Conservation (phyloP, 306 rosid species). For the Inga oerstediana region DNA sequence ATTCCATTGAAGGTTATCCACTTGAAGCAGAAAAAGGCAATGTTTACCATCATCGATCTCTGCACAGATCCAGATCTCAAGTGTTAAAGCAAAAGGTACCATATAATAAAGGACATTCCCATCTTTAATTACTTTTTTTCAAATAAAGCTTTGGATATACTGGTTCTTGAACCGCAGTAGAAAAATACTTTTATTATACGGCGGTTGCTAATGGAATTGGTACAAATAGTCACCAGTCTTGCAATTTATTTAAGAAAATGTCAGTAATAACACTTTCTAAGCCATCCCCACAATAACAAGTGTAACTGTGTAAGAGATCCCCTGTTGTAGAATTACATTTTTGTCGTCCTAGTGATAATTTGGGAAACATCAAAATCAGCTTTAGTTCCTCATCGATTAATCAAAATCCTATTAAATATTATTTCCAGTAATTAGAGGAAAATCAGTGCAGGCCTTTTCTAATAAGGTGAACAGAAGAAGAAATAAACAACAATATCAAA, state of each 20-base stretch:
- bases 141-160: too few relatives aligned
- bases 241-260: too few relatives aligned
- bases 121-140: too few relatives aligned
- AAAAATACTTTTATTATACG: background rate
- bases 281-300: too few relatives aligned
- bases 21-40: constrained; percentile 52
- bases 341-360: too few relatives aligned
- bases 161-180: too few relatives aligned
- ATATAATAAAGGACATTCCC: background rate
- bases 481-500: too few relatives aligned
- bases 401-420: background rate
- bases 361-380: background rate
- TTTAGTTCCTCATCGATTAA: constrained; percentile 9
- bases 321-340: too few relatives aligned
- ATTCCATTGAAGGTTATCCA: constrained; percentile 60
- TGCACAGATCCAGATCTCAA: constrained; percentile 56
- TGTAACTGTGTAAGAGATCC: too few relatives aligned
- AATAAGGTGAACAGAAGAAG: background rate
- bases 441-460: background rate
- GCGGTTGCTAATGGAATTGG: too few relatives aligned
- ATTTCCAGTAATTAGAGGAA: background rate
- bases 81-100: constrained; percentile 65
- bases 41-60: constrained; percentile 44
- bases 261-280: background rate
- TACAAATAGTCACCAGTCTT: background rate